Evolutionary conservation across 805 yeast genomes (phyloP).

Genomic region (Lipomyces kockii): DNA sequence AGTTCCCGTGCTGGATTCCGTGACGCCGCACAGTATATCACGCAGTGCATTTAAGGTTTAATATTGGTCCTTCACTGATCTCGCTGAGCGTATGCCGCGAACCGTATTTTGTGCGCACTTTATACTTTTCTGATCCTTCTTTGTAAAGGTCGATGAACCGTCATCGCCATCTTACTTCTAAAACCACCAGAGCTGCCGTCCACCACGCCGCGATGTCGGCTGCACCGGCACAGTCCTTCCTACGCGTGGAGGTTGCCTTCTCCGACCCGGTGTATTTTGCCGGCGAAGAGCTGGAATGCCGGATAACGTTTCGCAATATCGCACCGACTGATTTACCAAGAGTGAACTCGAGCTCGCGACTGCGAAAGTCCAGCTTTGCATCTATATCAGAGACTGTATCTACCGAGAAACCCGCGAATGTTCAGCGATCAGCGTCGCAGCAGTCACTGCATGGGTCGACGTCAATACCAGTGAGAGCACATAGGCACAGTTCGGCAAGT

Average conservation of each 20-base stretch:
- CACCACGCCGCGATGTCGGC: slow-evolving; percentile 16
- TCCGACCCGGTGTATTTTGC: slow-evolving; percentile 49
- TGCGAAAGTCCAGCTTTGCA: slow-evolving; percentile 9
- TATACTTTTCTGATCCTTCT: not conserved
- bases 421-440: not conserved
- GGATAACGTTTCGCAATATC: slow-evolving; percentile 44
- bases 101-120: not conserved
- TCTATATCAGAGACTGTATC: slow-evolving; percentile 1
- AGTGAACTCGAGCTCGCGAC: slow-evolving; percentile 12
- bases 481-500: not conserved
- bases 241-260: slow-evolving; percentile 46
- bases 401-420: not conserved
- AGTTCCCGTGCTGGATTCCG: no score
- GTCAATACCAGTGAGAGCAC: not conserved
- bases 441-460: not conserved
- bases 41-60: not conserved
- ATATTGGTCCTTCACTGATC: not conserved
- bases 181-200: not conserved
- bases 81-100: not conserved
- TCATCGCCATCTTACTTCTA: not conserved
- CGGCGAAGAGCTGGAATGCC: slow-evolving; percentile 46
- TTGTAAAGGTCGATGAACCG: not conserved
- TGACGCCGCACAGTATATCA: not conserved
- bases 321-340: slow-evolving; percentile 19
- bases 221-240: slow-evolving; percentile 27